A percentile compares a stretch with the other conserved stretches of the same genome.
phyloP scores from a whole-genome alignment of 805 yeast genomes.

The Wickerhamia fluorescens region DNA sequence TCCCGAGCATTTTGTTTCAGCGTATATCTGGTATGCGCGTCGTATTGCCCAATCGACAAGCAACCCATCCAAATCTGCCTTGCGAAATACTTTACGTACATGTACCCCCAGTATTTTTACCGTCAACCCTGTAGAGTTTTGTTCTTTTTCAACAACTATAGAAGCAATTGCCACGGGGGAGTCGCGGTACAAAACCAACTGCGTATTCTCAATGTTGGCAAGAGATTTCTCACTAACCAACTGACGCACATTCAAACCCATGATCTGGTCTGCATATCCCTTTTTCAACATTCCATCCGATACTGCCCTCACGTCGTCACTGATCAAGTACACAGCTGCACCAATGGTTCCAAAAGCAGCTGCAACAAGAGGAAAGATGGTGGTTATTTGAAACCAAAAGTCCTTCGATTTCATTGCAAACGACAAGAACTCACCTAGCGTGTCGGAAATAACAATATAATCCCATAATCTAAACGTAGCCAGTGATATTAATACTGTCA shows the following conservation, averaged over 20 bases:
- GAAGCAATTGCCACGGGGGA: slow-evolving; percentile 63
- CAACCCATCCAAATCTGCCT: slow-evolving; percentile 58
- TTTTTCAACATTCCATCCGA: slow-evolving; percentile 20
- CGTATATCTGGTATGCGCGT: slow-evolving; percentile 38
- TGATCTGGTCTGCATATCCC: slow-evolving; percentile 24
- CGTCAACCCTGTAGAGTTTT: slow-evolving; percentile 33
- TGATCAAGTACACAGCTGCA: slow-evolving; percentile 31
- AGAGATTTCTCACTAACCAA: slow-evolving; percentile 28
- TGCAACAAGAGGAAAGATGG: slow-evolving; percentile 15
- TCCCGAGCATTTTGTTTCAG: slow-evolving; percentile 4
- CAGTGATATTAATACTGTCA: slow-evolving; percentile 10
- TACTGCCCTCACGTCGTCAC: slow-evolving; percentile 41
- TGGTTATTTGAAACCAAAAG: slow-evolving; percentile 15
- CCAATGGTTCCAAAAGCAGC: slow-evolving; percentile 35
- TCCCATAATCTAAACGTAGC: slow-evolving; percentile 25
- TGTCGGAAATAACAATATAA: slow-evolving; percentile 23
- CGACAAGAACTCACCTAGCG: slow-evolving; percentile 20
- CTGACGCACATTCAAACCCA: slow-evolving; percentile 45
- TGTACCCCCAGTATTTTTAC: slow-evolving; percentile 54
- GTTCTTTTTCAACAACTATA: slow-evolving; percentile 32
- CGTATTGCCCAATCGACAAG: slow-evolving; percentile 53
- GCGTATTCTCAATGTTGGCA: slow-evolving; percentile 41
- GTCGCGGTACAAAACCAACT: slow-evolving; percentile 55
- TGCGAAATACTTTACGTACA: slow-evolving; percentile 60
- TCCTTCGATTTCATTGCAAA: slow-evolving; percentile 17